Evolutionary conservation across 371 early-diverging fungal species (phyloP).

Genomic region (Mucor circinelloides): DNA sequence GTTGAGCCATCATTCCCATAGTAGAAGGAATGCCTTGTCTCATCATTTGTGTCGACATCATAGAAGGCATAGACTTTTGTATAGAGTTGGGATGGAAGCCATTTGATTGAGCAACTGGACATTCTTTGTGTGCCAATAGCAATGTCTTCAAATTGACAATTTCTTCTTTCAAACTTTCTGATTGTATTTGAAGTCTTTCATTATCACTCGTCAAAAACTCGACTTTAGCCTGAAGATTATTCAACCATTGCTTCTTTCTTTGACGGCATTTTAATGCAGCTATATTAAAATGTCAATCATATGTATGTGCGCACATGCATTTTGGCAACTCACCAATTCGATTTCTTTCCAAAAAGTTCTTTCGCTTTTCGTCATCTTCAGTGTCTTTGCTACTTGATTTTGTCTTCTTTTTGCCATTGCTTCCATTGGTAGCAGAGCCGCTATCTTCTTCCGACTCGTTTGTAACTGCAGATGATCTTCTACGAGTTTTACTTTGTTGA

Average conservation of each 20-base stretch:
- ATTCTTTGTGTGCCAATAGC: constrained; percentile 77
- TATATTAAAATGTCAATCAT: constrained; percentile 11
- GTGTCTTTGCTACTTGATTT: constrained; percentile 22
- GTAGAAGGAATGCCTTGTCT: neutral
- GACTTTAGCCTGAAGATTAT: constrained; percentile 77
- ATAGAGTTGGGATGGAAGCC: constrained; percentile 45
- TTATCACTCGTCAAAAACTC: constrained; percentile 74
- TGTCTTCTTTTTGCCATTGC: constrained; percentile 9
- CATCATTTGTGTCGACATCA: constrained; percentile 23
- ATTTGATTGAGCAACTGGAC: constrained; percentile 71
- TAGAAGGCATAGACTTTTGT: constrained; percentile 27
- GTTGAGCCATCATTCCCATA: neutral
- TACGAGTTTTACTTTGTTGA: constrained; percentile 15
- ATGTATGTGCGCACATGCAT: neutral
- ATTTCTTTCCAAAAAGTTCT: constrained; percentile 85
- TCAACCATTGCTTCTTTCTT: constrained; percentile 87
- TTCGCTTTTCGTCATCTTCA: constrained; percentile 68
- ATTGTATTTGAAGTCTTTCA: constrained; percentile 69
- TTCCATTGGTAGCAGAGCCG: constrained; percentile 2
- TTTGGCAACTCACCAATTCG: constrained; percentile 61
- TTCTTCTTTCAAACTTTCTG: constrained; percentile 69
- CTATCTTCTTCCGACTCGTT: constrained; percentile 11
- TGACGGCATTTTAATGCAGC: constrained; percentile 90
- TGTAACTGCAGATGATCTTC: constrained; percentile 13
- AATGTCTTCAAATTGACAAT: constrained; percentile 75